phyloP scores from a whole-genome alignment of 106 monocot genomes.

The Acorus calamus region DNA sequence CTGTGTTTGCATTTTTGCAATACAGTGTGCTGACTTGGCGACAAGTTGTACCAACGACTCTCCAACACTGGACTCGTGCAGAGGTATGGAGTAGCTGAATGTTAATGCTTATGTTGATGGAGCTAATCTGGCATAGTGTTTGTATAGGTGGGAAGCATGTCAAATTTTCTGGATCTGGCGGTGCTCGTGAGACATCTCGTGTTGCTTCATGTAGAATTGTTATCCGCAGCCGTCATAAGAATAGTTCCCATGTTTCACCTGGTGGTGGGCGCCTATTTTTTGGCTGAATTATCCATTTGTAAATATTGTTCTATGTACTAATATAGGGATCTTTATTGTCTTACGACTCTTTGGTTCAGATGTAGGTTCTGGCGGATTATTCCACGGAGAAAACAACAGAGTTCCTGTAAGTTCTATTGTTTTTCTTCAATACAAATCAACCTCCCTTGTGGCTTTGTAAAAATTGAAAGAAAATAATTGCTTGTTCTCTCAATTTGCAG shows the following conservation, averaged over 20 bases:
- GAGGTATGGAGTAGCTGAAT: slow-evolving; percentile 12
- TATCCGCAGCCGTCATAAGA: background rate
- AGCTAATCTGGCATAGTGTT: background rate
- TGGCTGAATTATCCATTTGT: background rate
- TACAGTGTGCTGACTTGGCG: slow-evolving; percentile 12
- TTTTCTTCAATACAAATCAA: too few relatives aligned
- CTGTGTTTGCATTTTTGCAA: too few relatives aligned
- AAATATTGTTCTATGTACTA: background rate
- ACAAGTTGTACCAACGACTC: background rate
- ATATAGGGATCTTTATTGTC: too few relatives aligned
- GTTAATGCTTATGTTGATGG: slow-evolving; percentile 5
- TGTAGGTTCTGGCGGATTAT: slow-evolving; percentile 19
- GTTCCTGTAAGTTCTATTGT: background rate
- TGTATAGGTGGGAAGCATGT: too few relatives aligned
- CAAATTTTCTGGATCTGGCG: background rate
- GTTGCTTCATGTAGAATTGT: slow-evolving; percentile 1
- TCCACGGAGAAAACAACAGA: background rate
- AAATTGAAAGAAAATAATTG: too few relatives aligned
- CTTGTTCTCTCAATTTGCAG: slow-evolving; percentile 6
- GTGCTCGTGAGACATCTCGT: background rate
- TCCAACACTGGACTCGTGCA: background rate
- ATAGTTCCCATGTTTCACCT: slow-evolving; percentile 5
- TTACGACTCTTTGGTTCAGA: slow-evolving; percentile 4
- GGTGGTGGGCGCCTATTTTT: slow-evolving; percentile 6
- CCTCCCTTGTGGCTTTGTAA: too few relatives aligned